A percentile compares a stretch with the other conserved stretches of the same genome.
Conservation (phyloP, 768 basidiomycete species). For the Lactifluus subvellereus region DNA sequence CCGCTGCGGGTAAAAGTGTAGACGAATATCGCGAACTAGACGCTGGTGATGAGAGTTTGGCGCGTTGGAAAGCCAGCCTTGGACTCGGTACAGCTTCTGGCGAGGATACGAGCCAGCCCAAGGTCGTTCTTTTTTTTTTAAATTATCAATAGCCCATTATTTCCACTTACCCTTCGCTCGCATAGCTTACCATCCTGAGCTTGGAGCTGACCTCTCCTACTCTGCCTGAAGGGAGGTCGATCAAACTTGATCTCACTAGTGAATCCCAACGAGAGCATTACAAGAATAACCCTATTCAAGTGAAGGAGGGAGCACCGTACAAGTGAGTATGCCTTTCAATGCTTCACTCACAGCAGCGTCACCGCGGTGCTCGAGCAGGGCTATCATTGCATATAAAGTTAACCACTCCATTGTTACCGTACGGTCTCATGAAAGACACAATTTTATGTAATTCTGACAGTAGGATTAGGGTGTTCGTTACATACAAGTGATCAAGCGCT, state of each 20-base stretch:
- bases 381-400: conserved; percentile 77
- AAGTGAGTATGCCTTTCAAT: conserved; percentile 45
- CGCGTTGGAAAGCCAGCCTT: conserved; percentile 92
- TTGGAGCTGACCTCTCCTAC: conserved; percentile 79
- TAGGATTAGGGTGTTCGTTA: conserved; percentile 66
- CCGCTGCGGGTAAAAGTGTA: conserved; percentile 56
- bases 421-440: conserved; percentile 25
- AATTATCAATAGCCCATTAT: conserved; percentile 3
- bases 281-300: conserved; percentile 73
- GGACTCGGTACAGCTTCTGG: conserved; percentile 57
- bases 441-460: conserved; percentile 14
- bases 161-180: not conserved
- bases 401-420: conserved; percentile 88
- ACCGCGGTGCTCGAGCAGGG: conserved; percentile 39
- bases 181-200: conserved; percentile 62
- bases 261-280: conserved; percentile 42
- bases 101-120: conserved; percentile 48
- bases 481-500: conserved; percentile 81
- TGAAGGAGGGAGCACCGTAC: conserved; percentile 87
- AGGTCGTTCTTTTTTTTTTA: conserved; percentile 39
- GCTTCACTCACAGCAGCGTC: not conserved
- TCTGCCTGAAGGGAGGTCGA: conserved; percentile 50
- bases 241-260: conserved; percentile 63
- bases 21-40: conserved; percentile 86
- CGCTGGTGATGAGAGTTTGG: conserved; percentile 86